Evolutionary conservation across 78 protist genomes (phyloP), one percentile per base, ranked within the genome.

Genomic region (Mastigamoeba balamuthi): DNA sequence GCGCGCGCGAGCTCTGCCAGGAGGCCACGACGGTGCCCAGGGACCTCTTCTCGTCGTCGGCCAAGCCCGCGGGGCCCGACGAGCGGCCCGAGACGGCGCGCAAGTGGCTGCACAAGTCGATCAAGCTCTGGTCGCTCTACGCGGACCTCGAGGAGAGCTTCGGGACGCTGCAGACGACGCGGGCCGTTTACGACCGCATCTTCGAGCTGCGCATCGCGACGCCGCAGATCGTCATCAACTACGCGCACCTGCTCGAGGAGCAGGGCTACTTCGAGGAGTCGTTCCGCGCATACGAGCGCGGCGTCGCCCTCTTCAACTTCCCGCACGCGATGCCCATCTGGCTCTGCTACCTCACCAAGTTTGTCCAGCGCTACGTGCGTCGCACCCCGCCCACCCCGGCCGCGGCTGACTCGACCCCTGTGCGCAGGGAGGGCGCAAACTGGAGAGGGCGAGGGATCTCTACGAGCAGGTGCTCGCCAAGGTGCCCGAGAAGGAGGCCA

Each of bases 391-490:
- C 64, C 9, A 25, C 10, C 30, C 73, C 73, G 58, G 6, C 48
- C 17, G 68, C 36, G n/a, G 39, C 37, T 3, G 69, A 66, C 7
- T 66, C 36, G 28, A 69, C 10, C 73, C 6, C 27, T 27, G 41
- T 40, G 36, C 38, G 30, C 52, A 41, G 69, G 9, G 71, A 4
- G 95, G 93, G 30, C 0, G 4, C 35, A 94, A 95, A 74, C 75
- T 96, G 35, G 99, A 96, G 84, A 85, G 99, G 1, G 74, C 95
- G 6, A 84, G 99, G 41, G 99, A 97, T 23, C 73, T 97, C 7
- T 96, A 96, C 48, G 98, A 96, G 78, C 96, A 95, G 58, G 92
- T 81, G 0, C 37, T 96, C 39, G 65, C 72, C 27, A 73, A 82
- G 44, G 66, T 69, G 37, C 98, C 99, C 4, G 66, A 41, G 2